Conservation (phyloP, 306 rosid species). For the Coriaria nepalensis region DNA sequence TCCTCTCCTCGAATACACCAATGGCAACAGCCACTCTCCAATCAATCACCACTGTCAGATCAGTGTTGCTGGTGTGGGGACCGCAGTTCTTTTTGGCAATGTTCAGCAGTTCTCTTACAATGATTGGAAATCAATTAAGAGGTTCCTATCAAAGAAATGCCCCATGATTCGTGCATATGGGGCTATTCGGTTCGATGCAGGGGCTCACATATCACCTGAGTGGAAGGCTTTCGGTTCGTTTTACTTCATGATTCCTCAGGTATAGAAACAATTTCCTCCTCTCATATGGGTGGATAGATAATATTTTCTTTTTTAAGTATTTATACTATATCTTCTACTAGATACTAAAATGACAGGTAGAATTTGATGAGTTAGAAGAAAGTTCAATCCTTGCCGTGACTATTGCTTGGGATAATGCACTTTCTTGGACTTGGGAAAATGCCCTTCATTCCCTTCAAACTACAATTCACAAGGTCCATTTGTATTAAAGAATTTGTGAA, state of each 20-base stretch:
- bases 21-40: constrained; percentile 4
- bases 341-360: constrained; percentile 78
- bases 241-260: constrained; percentile 95
- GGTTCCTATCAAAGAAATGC: constrained; percentile 71
- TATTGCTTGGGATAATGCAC: constrained; percentile 79
- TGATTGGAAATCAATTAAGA: constrained; percentile 72
- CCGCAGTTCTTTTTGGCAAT: constrained; percentile 61
- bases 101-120: constrained; percentile 43
- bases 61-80: constrained; percentile 77
- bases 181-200: constrained; percentile 70
- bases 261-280: constrained; percentile 23
- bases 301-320: constrained; percentile 23
- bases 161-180: constrained; percentile 92
- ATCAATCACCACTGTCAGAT: constrained; percentile 18
- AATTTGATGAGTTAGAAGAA: constrained; percentile 79
- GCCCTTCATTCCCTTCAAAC: constrained; percentile 55
- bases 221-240: constrained; percentile 82
- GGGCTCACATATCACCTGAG: constrained; percentile 54
- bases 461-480: constrained; percentile 51
- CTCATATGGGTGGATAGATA: constrained; percentile 11
- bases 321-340: constrained; percentile 45
- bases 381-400: constrained; percentile 69
- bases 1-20: constrained; percentile 4
- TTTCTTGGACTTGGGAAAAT: constrained; percentile 55
- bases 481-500: background rate